These are phyloP conservation scores for Kodamaea jinghongensis DNA, from an alignment of 805 yeast species.

Conservation along the genomic window DNA sequence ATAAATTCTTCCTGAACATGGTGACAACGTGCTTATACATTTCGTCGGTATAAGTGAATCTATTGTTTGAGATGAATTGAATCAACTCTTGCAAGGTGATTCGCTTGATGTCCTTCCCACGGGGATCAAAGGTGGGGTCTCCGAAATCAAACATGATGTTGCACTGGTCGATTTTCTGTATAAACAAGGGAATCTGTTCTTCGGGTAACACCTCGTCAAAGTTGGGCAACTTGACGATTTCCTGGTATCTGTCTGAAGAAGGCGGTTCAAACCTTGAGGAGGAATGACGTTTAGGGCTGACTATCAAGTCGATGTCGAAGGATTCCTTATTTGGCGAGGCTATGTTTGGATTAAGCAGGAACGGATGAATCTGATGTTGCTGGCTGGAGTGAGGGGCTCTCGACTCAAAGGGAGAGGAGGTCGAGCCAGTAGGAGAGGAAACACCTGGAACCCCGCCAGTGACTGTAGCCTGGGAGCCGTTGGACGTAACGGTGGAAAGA, in stretches of 20 bases:
- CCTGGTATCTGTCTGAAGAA: constrained; percentile 40
- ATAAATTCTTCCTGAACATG: constrained; percentile 86
- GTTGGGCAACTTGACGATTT: constrained; percentile 71
- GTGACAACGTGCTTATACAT: constrained; percentile 84
- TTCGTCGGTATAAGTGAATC: constrained; percentile 84
- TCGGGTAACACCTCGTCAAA: constrained; percentile 84
- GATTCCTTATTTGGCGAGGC: constrained; percentile 62
- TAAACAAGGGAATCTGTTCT: constrained; percentile 74
- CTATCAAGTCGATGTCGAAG: constrained; percentile 75
- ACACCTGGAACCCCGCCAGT: constrained; percentile 8
- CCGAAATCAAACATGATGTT: constrained; percentile 90
- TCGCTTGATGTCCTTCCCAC: constrained; percentile 90
- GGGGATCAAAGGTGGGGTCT: constrained; percentile 88
- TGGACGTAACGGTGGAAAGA: not conserved
- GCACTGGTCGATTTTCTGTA: constrained; percentile 91
- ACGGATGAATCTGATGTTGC: constrained; percentile 28
- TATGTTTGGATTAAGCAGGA: constrained; percentile 56
- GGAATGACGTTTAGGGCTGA: constrained; percentile 81
- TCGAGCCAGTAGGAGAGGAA: constrained; percentile 10
- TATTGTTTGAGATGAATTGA: constrained; percentile 77
- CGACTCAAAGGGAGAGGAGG: constrained; percentile 6
- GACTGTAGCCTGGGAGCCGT: not conserved
- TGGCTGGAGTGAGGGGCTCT: constrained; percentile 14
- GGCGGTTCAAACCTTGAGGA: constrained; percentile 85
- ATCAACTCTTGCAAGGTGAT: constrained; percentile 84